Percentiles rank a stretch among this genome's conserved stretches.
Conservation (phyloP, 2,329 filamentous ascomycete genomes). For the Nemania diffusa region DNA sequence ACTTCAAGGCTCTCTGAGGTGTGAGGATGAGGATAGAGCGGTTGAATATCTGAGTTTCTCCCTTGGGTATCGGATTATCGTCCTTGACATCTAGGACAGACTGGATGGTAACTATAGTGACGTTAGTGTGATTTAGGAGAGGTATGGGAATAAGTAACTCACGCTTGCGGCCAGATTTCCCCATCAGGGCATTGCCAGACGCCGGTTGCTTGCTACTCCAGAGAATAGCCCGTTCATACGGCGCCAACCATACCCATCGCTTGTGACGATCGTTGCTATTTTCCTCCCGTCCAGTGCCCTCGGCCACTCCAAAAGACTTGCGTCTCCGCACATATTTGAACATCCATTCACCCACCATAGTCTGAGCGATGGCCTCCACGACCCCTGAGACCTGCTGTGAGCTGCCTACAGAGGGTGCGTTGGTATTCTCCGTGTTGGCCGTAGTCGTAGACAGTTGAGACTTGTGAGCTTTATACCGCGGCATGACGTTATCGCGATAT, state of each 20-base stretch:
- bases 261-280: conserved; percentile 86
- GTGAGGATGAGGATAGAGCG: conserved; percentile 95
- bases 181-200: conserved; percentile 85
- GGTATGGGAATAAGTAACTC: conserved; percentile 59
- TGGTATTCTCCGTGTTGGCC: conserved; percentile 57
- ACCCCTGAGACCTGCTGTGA: conserved; percentile 78
- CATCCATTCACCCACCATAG: conserved; percentile 99
- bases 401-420: conserved; percentile 64
- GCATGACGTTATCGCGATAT: conserved; percentile 54
- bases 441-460: conserved; percentile 71
- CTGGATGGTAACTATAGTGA: conserved; percentile 81
- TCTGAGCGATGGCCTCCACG: conserved; percentile 95
- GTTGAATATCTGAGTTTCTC: conserved; percentile 75
- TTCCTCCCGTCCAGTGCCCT: conserved; percentile 73
- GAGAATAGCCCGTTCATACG: conserved; percentile 94
- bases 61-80: conserved; percentile 85
- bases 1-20: conserved; percentile 92
- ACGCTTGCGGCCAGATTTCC: conserved; percentile 95
- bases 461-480: conserved; percentile 59
- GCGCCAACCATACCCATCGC: conserved; percentile 98
- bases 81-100: conserved; percentile 98
- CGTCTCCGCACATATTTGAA: conserved; percentile 88
- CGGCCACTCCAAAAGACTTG: conserved; percentile 87
- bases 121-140: conserved; percentile 37
- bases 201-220: conserved; percentile 99